A percentile compares a stretch with the other conserved stretches of the same genome.
phyloP scores from a whole-genome alignment of 176 grass and related monocot species.

The Raddia guianensis region DNA sequence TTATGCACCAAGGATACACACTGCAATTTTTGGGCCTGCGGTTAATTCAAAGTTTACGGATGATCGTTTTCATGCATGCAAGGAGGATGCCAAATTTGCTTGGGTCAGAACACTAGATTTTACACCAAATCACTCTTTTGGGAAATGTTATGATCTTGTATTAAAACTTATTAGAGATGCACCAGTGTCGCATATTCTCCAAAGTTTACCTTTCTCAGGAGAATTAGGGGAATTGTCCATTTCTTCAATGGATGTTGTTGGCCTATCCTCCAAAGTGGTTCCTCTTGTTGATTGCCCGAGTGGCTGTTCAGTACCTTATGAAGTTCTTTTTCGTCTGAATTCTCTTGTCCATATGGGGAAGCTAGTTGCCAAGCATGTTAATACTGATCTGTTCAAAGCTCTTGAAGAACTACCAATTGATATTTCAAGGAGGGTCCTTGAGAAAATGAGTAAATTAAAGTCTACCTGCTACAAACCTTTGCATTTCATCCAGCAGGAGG shows the following conservation, averaged over 20 bases:
- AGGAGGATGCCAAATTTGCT: slow-evolving; percentile 63
- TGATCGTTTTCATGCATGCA: slow-evolving; percentile 73
- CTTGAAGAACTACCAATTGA: slow-evolving; percentile 59
- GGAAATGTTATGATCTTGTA: slow-evolving; percentile 64
- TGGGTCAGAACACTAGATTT: slow-evolving; percentile 91
- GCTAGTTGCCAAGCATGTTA: slow-evolving; percentile 62
- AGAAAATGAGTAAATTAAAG: slow-evolving; percentile 78
- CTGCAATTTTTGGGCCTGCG: slow-evolving; percentile 45
- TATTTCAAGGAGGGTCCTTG: slow-evolving; percentile 61
- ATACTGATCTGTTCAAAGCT: slow-evolving; percentile 70
- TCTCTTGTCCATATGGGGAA: slow-evolving; percentile 92
- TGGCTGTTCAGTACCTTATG: slow-evolving; percentile 70
- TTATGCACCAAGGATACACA: slow-evolving; percentile 85
- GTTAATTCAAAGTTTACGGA: slow-evolving; percentile 65
- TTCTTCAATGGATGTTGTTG: slow-evolving; percentile 19
- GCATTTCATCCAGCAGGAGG: slow-evolving; percentile 66
- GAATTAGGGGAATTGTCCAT: slow-evolving; percentile 62
- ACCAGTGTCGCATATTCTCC: slow-evolving; percentile 54
- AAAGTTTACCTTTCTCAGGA: slow-evolving; percentile 57
- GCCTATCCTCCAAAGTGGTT: slow-evolving; percentile 54
- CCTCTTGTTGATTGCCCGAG: slow-evolving; percentile 71
- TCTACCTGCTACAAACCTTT: slow-evolving; percentile 81
- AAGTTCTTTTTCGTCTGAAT: slow-evolving; percentile 85
- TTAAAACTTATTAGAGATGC: slow-evolving; percentile 56
- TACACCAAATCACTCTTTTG: slow-evolving; percentile 67